Base-by-base conservation (phyloP, 192 early-diverging fungal species). In the Coemansia sp. region DNA sequence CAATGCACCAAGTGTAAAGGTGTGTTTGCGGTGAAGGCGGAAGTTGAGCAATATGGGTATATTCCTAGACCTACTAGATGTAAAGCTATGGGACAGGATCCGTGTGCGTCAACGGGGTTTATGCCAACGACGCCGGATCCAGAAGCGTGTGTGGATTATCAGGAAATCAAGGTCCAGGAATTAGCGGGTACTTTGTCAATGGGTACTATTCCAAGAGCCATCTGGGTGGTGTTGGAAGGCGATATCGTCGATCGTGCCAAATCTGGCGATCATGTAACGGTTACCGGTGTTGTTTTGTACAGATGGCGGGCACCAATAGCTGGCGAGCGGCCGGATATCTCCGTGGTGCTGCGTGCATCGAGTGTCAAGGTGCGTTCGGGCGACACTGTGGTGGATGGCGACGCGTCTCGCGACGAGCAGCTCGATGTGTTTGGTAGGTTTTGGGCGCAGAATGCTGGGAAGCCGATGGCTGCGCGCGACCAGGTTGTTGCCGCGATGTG, bases 131-230 rank as follows among this genome's bases (percentile, higher is more conserved):
- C 83, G 41, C 64, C 55, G 6, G 56, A 80, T 32, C 77, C 74
- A 20, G 67, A 77, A 28, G 75, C 68, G 5, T 91, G 92, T 59
- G 78, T 83, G 2, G 92, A 93, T 63, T 93, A 91, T 66, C 92
- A 93, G 71, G 92, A 93, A 64, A 87, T 93, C 61, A 91, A 91
- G 61, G 78, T 93, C 32, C 91, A 91, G 70, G 91, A 92, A 72
- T 88, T 89, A 59, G 85, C 89, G 2, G 90, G 80, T 18, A 85
- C 86, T 54, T 70, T 91, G 67, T 79, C 79, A 0, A 70, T 92
- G 56, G 91, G 91, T 8, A 89, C 91, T 0, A 88, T 89, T 51
- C 87, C 87, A 11, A 68, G 82, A 35, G 86, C 85, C 0, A 90
- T 90, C 36, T 73, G 73, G 3, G 88, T 90, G 7, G 61, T 90